Evolutionary conservation across 495 filamentous ascomycete species (phyloP), one percentile per base, ranked within the genome.

Genomic region (Tuber umbilicatum): DNA sequence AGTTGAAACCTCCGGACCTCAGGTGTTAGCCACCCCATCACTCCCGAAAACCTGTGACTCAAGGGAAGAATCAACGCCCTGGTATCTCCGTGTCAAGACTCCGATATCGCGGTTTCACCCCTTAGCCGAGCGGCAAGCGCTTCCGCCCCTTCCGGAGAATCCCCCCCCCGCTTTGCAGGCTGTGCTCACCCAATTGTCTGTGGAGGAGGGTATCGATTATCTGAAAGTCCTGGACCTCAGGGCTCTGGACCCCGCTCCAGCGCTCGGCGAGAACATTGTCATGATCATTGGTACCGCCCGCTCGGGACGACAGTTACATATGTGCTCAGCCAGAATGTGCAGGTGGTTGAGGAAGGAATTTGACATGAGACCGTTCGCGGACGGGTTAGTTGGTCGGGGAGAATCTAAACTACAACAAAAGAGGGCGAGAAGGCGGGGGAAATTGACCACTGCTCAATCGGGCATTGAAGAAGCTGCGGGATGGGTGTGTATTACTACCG

Each of bases 271-370:
- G 23, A 91, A 93, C 80, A 87, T 97, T 50, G 86, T 99, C 42
- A 98, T 98, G 95, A 83, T 98, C 50, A 86, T 98, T 76, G 94
- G 93, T n/a, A 96, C 93, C 27, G 93, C 94, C 35, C 90, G 96
- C 69, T 94, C 92, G 75, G 92, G 97, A 79, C 94, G 93, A 73
- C 96, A 99, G 85, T 84, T 98, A 39, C 94, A 97, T 79, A 92
- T 96, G 35, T 94, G 94, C 3, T 93, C 95, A 5, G 94, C 97
- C 81, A 89, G 93, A 40, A 86, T 96, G 35, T 93, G 94, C 75
- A 88, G 94, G 73, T 98, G 92, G 92, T 84, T 97, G 64, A 87
- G 96, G 72, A 90, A 86, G 45, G 86, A 86, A 60, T 89, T 91
- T 81, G 89, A 90, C 71, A 84, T 97, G 17, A 77, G 85, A 5